Conservation (phyloP, 345 rosid species). For the Toxicodendron radicans region DNA sequence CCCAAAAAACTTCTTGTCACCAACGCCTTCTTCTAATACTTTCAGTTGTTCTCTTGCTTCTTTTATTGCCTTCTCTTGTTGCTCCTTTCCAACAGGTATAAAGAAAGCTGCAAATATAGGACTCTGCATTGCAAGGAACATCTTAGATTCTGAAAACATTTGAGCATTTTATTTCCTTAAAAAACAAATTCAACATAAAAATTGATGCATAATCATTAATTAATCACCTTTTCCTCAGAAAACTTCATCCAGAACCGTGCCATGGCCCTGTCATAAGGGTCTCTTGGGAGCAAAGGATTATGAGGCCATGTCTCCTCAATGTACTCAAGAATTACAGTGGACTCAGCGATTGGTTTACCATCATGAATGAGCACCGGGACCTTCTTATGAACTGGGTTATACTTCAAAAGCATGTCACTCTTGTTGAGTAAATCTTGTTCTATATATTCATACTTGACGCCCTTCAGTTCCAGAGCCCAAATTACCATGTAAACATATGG, state of each 20-base stretch:
- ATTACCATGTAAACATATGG: slow-evolving; percentile 21
- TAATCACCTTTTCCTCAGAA: slow-evolving; percentile 15
- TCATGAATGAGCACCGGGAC: slow-evolving; percentile 12
- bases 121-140: too few relatives aligned
- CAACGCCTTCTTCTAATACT: too few relatives aligned
- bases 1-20: too few relatives aligned
- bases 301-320: slow-evolving; percentile 16
- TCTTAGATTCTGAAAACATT: too few relatives aligned
- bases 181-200: too few relatives aligned
- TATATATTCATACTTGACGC: slow-evolving; percentile 21
- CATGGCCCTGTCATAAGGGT: slow-evolving; percentile 20
- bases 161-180: too few relatives aligned
- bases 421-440: slow-evolving; percentile 19
- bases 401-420: slow-evolving; percentile 18
- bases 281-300: slow-evolving; percentile 20
- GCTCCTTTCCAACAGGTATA: too few relatives aligned
- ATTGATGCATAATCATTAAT: too few relatives aligned
- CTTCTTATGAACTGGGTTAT: slow-evolving; percentile 25
- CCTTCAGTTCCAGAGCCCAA: slow-evolving; percentile 26
- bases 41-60: too few relatives aligned
- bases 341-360: slow-evolving; percentile 2
- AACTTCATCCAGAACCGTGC: slow-evolving; percentile 27
- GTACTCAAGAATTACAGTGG: slow-evolving; percentile 7
- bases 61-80: too few relatives aligned
- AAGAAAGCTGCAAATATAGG: too few relatives aligned